phyloP scores from a whole-genome alignment of 2,329 filamentous ascomycete species.

The Teratosphaeria nubilosa region DNA sequence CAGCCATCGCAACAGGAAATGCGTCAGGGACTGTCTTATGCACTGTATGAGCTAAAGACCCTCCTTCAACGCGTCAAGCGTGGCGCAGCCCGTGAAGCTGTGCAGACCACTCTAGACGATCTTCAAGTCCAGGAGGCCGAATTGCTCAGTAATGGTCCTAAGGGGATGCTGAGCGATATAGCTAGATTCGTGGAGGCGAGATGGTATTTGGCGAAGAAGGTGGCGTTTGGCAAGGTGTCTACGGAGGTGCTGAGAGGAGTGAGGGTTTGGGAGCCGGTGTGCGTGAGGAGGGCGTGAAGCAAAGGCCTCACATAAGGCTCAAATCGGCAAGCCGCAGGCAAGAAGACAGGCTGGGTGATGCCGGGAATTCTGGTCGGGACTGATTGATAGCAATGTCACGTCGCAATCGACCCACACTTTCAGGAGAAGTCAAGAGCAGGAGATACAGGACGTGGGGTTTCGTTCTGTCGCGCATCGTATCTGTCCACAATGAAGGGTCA shows the following conservation, averaged over 20 bases:
- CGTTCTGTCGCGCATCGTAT: conserved; percentile 34
- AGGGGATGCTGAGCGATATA: background rate
- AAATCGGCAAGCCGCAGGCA: background rate
- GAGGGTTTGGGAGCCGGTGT: background rate
- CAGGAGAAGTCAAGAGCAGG: conserved; percentile 34
- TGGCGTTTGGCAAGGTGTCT: background rate
- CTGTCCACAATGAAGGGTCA: conserved; percentile 35
- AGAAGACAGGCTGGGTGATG: background rate
- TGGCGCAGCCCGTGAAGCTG: background rate
- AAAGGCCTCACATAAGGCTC: background rate
- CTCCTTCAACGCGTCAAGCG: background rate
- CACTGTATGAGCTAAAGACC: background rate
- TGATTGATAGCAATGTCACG: conserved; percentile 29
- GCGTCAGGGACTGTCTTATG: background rate
- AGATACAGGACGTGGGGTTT: conserved; percentile 38
- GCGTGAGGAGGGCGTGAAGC: background rate
- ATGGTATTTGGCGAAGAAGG: background rate
- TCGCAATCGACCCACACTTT: conserved; percentile 42
- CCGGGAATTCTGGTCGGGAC: background rate
- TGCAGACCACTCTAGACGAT: background rate
- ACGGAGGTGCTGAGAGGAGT: background rate
- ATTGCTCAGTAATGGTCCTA: background rate
- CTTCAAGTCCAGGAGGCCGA: background rate
- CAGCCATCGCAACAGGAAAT: background rate
- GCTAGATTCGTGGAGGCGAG: background rate